Base-by-base conservation (phyloP, 2,329 filamentous ascomycete genomes). In the Penicillium sp. region DNA sequence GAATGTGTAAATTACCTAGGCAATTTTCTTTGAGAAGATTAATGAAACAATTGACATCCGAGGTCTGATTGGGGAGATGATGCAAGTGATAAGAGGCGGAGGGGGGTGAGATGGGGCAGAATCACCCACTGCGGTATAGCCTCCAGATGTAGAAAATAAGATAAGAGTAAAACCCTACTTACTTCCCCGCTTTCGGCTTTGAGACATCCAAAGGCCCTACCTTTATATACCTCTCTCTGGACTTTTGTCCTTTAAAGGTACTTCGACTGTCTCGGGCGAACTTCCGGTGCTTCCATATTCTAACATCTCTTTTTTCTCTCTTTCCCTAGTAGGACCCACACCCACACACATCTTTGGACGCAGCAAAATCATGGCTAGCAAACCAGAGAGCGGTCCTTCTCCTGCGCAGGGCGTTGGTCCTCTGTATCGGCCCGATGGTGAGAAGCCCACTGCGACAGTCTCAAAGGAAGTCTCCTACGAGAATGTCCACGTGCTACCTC, bases 401-500 rank as follows among this genome's bases (percentile, higher is more conserved):
- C 83, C 84, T 50, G 80, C 84, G 43, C 82, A 91, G 75, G 86
- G 84, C 63, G 86, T 96, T 59, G 93, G 93, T 1, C 92, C 91
- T 47, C 82, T 88, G 62, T 96, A 96, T 76, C 85, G 86, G 57
- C 81, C 88, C 27, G 84, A 88, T 61, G 86, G 84, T 64, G 86
- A 93, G 74, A 95, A 93, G 73, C 92, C 91, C 41, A 89, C 84
- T 57, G 92, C 92, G 13, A 97, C 93, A 3, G 89, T 97, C 42
- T 99, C 94, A 13, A 93, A 87, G 56, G 84, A 86, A 59, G 87
- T 97, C 40, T 79, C 86, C 45, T 88, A 91, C 70, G 88, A 92
- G 62, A 97, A 96, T 80, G 91, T 99, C 64, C 89, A 92, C 73
- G 89, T 95, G 64, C 82, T 99, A 46, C 85, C 90, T 31, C 94